A percentile compares a stretch with the other conserved stretches of the same genome.
Conservation (phyloP, 345 rosid genomes). For the Eutrema japonicum region DNA sequence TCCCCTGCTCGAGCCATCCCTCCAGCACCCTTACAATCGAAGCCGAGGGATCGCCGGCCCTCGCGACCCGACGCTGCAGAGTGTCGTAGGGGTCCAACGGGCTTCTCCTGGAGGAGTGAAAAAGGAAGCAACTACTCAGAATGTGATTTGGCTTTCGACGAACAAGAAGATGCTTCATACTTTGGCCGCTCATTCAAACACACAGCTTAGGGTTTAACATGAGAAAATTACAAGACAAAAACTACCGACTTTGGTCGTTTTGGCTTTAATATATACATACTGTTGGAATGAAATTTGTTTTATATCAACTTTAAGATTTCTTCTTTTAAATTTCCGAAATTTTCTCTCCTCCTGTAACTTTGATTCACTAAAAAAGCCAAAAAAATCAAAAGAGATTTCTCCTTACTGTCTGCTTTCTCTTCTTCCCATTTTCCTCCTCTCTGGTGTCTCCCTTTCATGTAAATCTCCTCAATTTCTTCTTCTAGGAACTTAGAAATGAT, state of each 20-base stretch:
- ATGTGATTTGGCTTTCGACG: constrained; percentile 20
- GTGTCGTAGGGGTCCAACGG: constrained; percentile 35
- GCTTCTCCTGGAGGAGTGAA: constrained; percentile 6
- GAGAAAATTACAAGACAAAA: too few species aligned
- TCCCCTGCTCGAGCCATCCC: constrained; percentile 62
- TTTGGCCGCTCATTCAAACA: background rate
- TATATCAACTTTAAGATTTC: background rate
- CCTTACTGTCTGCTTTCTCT: constrained; percentile 37
- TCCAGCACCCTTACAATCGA: constrained; percentile 50
- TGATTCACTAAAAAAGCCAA: constrained; percentile 11
- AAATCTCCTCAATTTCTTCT: constrained; percentile 27
- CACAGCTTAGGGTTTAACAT: constrained; percentile 1
- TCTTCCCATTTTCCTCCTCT: constrained; percentile 45
- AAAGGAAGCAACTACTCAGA: constrained; percentile 16
- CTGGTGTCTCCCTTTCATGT: constrained; percentile 47
- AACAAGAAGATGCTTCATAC: constrained; percentile 29
- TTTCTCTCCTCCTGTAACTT: constrained; percentile 41
- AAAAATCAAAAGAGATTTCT: constrained; percentile 33
- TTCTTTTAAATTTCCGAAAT: constrained; percentile 25
- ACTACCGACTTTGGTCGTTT: background rate
- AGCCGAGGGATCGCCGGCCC: constrained; percentile 43
- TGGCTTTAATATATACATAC: background rate
- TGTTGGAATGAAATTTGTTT: background rate
- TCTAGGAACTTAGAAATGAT: background rate
- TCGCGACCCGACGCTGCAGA: constrained; percentile 47